These are phyloP conservation scores for Diospyros lotus DNA, from an alignment of 148 eudicot genomes.

Conservation along the genomic window DNA sequence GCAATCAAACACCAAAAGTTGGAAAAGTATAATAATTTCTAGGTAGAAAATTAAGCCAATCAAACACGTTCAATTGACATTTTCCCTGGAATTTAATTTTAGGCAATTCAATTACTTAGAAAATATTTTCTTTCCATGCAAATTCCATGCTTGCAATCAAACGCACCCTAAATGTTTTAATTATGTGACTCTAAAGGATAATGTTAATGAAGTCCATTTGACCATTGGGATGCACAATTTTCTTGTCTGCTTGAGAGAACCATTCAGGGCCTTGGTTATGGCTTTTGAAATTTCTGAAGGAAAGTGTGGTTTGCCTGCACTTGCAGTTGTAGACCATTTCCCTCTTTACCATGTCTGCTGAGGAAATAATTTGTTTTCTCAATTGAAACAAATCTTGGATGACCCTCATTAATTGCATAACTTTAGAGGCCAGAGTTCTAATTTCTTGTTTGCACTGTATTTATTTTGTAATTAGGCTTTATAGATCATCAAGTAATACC, in stretches of 20 bases:
- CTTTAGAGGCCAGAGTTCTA: conserved; percentile 4
- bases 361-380: not conserved
- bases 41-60: too few relatives aligned
- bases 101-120: too few relatives aligned
- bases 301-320: not conserved
- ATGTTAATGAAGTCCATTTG: too few relatives aligned
- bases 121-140: too few relatives aligned
- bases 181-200: too few relatives aligned
- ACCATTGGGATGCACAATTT: not conserved
- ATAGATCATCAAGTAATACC: conserved; percentile 84
- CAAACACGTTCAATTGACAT: too few relatives aligned
- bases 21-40: too few relatives aligned
- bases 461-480: conserved; percentile 43
- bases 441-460: conserved; percentile 8
- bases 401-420: not conserved
- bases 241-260: not conserved
- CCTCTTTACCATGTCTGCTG: not conserved
- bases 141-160: too few relatives aligned
- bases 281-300: not conserved
- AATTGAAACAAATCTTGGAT: not conserved
- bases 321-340: not conserved
- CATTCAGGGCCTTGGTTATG: not conserved
- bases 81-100: too few relatives aligned
- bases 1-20: too few relatives aligned
- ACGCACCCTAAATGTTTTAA: too few relatives aligned